phyloP scores from a whole-genome alignment of 352 stramenopile genomes.

The Phytophthora hybrid region DNA sequence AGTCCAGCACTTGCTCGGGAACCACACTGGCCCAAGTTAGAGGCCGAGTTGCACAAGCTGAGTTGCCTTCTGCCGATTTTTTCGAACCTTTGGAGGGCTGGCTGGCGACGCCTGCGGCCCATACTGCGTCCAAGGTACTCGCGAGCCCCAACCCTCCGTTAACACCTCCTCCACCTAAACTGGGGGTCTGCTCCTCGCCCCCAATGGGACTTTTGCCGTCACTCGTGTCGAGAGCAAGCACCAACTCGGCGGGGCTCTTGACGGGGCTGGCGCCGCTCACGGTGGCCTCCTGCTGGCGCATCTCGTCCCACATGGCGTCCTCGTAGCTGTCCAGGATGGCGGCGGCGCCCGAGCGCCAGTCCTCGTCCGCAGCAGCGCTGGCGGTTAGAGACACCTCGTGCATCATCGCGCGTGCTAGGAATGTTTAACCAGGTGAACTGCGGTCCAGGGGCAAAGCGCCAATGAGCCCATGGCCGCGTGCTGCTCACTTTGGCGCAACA shows the following conservation, averaged over 20 bases:
- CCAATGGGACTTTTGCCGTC: slow-evolving; percentile 23
- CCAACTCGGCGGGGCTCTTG: slow-evolving; percentile 20
- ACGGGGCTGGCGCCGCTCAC: slow-evolving; percentile 27
- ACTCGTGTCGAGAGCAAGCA: slow-evolving; percentile 21
- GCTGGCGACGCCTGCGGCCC: slow-evolving; percentile 26
- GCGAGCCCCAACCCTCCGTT: neutral
- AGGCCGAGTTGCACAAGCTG: slow-evolving; percentile 9
- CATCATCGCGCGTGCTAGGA: slow-evolving; percentile 16
- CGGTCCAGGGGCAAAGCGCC: slow-evolving; percentile 13
- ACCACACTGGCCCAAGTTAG: slow-evolving; percentile 32
- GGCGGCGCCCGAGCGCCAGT: slow-evolving; percentile 26
- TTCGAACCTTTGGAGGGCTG: slow-evolving; percentile 15
- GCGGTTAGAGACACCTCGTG: slow-evolving; percentile 11
- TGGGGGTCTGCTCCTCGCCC: slow-evolving; percentile 20
- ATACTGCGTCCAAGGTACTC: slow-evolving; percentile 21
- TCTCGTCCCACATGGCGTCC: slow-evolving; percentile 32
- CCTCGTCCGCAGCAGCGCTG: slow-evolving; percentile 4
- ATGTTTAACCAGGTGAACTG: neutral
- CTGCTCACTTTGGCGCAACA: slow-evolving; percentile 23
- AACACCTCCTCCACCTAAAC: neutral
- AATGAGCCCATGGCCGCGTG: slow-evolving; percentile 19
- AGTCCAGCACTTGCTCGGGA: slow-evolving; percentile 31
- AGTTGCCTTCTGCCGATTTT: slow-evolving; percentile 32
- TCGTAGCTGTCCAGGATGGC: slow-evolving; percentile 33
- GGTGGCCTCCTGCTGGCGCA: slow-evolving; percentile 13